Conservation (phyloP, 148 eudicot genomes). For the Salicornia ramosissima region DNA sequence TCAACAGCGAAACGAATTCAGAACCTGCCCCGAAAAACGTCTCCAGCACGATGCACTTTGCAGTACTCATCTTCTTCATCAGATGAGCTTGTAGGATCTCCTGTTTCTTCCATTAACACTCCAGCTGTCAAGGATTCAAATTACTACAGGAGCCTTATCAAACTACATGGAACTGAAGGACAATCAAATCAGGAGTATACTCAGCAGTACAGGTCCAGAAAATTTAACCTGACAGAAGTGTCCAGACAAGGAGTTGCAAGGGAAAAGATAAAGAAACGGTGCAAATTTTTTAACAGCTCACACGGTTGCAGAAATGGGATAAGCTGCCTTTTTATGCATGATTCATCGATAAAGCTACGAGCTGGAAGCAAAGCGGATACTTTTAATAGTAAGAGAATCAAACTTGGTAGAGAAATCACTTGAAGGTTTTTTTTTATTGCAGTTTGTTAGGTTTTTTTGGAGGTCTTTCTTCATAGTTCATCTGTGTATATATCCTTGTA, state of each 20-base stretch:
- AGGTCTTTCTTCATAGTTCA: too few relatives aligned
- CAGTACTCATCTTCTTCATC: conserved; percentile 4
- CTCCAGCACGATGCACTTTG: background rate
- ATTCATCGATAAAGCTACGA: conserved; percentile 13
- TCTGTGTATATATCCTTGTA: too few relatives aligned
- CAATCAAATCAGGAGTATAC: conserved; percentile 16
- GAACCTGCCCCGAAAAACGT: background rate
- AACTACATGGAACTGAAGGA: conserved; percentile 43
- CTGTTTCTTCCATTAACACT: conserved; percentile 7
- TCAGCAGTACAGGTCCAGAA: background rate
- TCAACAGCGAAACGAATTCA: conserved; percentile 8
- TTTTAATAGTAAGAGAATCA: conserved; percentile 36
- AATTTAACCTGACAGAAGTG: conserved; percentile 5
- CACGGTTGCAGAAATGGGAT: conserved; percentile 46
- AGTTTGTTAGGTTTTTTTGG: too few relatives aligned
- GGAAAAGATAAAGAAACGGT: conserved; percentile 27
- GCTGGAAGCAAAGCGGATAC: conserved; percentile 26
- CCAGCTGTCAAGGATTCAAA: conserved; percentile 29
- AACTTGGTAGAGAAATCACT: conserved; percentile 14
- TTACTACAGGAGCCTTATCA: conserved; percentile 43
- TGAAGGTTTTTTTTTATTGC: too few relatives aligned
- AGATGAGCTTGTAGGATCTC: conserved; percentile 3
- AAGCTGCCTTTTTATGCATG: conserved; percentile 41
- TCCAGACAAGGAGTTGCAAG: conserved; percentile 17
- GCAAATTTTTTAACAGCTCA: conserved; percentile 41